Percentiles rank a stretch among this genome's conserved stretches.
These are phyloP conservation scores for Alternaria consortialis DNA, from an alignment of 2,329 filamentous ascomycete species.

Conservation along the genomic window DNA sequence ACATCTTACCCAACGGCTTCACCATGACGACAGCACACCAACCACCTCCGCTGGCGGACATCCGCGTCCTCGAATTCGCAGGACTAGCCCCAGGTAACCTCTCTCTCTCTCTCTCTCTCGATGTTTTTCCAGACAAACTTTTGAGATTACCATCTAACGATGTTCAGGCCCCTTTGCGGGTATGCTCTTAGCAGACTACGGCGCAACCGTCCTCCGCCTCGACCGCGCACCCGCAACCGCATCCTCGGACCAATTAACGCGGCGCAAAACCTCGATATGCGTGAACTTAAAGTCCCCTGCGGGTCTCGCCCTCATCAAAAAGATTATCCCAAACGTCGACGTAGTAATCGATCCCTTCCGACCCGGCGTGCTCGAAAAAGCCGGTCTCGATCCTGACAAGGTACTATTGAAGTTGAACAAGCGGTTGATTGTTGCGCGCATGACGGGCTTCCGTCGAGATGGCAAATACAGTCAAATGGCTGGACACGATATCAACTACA, in stretches of 20 bases:
- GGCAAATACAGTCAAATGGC: constrained; percentile 88
- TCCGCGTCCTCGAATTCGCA: constrained; percentile 71
- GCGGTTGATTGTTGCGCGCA: constrained; percentile 79
- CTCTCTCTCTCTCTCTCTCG: neutral
- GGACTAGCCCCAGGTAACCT: constrained; percentile 68
- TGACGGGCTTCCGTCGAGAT: constrained; percentile 90
- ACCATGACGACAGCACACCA: constrained; percentile 38
- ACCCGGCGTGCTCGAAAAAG: constrained; percentile 86
- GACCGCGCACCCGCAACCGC: constrained; percentile 68
- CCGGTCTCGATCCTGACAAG: constrained; percentile 75
- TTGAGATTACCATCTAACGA: neutral
- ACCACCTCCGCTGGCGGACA: constrained; percentile 63
- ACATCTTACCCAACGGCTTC: neutral
- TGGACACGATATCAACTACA: constrained; percentile 96
- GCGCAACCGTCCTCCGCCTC: constrained; percentile 85
- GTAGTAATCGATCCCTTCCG: constrained; percentile 93
- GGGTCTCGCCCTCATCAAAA: constrained; percentile 72
- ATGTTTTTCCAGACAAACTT: neutral
- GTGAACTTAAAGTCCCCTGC: constrained; percentile 76
- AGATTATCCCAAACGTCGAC: constrained; percentile 71
- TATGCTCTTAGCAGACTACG: constrained; percentile 82
- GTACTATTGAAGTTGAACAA: constrained; percentile 74
- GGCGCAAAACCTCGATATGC: constrained; percentile 81
- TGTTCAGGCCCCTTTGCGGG: constrained; percentile 83
- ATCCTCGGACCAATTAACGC: constrained; percentile 77